Conservation (phyloP, 139 green algal species). For the Chlamydomonas schloesseri region DNA sequence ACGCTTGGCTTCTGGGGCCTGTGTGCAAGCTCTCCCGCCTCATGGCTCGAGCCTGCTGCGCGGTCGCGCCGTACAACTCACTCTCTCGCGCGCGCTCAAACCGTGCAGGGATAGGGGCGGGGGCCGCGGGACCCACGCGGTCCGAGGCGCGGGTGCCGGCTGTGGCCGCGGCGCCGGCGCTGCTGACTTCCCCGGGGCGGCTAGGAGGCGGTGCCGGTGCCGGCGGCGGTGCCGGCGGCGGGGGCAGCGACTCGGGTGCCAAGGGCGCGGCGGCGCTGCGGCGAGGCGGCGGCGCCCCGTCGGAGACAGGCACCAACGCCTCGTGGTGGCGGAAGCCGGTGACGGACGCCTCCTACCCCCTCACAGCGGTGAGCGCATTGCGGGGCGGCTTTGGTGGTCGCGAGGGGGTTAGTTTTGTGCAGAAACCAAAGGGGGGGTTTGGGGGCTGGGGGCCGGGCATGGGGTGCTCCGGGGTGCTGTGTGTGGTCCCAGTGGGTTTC, state of each 20-base stretch:
- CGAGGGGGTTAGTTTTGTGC: background rate
- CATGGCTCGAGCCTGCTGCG: no score
- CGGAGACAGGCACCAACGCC: constrained; percentile 5
- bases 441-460: no score
- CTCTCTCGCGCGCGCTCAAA: no score
- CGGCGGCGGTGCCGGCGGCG: background rate
- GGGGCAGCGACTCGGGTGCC: background rate
- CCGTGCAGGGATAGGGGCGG: no score
- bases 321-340: constrained; percentile 23
- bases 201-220: background rate
- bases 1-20: no score
- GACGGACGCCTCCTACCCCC: constrained; percentile 30
- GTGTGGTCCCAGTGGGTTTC: no score
- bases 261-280: background rate
- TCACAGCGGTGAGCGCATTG: constrained; percentile 15
- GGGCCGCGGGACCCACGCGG: background rate
- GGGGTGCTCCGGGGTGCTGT: no score
- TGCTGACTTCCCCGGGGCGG: background rate
- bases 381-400: no score
- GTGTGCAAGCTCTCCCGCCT: no score
- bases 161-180: background rate
- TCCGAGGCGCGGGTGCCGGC: constrained; percentile 10
- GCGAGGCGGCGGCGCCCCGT: background rate
- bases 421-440: no score
- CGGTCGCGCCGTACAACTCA: no score